Evolutionary conservation across 805 yeast genomes (phyloP).

Genomic region (Pichia cephalocereana): DNA sequence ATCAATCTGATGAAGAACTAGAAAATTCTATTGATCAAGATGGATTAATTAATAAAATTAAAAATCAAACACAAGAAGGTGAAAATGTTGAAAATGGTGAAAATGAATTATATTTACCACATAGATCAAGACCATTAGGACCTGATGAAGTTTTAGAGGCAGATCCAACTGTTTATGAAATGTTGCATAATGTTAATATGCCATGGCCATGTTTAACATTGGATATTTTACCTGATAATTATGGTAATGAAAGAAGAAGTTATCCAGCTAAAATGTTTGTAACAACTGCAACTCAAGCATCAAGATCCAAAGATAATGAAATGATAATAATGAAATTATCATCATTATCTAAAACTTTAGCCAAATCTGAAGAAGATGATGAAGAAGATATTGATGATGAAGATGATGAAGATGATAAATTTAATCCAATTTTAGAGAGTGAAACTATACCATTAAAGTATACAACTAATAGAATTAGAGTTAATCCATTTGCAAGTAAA

Average conservation of each 20-base stretch:
- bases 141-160: slow-evolving; percentile 96
- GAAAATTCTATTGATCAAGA: slow-evolving; percentile 49
- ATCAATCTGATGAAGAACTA: slow-evolving; percentile 45
- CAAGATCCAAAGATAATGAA: slow-evolving; percentile 80
- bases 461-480: slow-evolving; percentile 85
- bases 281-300: slow-evolving; percentile 92
- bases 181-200: slow-evolving; percentile 87
- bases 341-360: slow-evolving; percentile 74
- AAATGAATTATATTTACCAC: slow-evolving; percentile 68
- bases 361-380: slow-evolving; percentile 72
- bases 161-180: slow-evolving; percentile 91
- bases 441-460: slow-evolving; percentile 68
- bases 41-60: slow-evolving; percentile 41
- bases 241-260: slow-evolving; percentile 81
- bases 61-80: slow-evolving; percentile 24
- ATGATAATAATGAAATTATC: slow-evolving; percentile 75
- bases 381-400: slow-evolving; percentile 71
- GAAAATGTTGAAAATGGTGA: slow-evolving; percentile 16
- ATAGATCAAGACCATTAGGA: slow-evolving; percentile 80
- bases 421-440: slow-evolving; percentile 74
- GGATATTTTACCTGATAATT: slow-evolving; percentile 76
- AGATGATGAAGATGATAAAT: slow-evolving; percentile 47
- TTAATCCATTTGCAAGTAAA: slow-evolving; percentile 62
- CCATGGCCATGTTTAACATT: slow-evolving; percentile 97
- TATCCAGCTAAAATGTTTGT: slow-evolving; percentile 83